These are phyloP conservation scores for Penicillium mononematosum DNA, from an alignment of 495 filamentous ascomycete species.

Conservation along the genomic window DNA sequence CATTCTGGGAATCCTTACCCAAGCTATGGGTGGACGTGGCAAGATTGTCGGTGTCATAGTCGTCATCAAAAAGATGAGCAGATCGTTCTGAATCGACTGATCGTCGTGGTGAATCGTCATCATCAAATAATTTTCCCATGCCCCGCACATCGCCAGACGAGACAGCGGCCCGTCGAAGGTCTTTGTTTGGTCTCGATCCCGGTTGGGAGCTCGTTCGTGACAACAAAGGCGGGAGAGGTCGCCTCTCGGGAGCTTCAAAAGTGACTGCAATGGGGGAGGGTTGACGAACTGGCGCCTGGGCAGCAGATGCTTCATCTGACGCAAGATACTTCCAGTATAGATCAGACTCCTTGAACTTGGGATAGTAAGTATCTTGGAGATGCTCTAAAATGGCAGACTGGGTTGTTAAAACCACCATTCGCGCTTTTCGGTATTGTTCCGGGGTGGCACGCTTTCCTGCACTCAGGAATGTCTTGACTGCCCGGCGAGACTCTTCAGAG, in stretches of 20 bases:
- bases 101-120: conserved; percentile 49
- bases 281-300: conserved; percentile 24
- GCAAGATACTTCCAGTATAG: conserved; percentile 94
- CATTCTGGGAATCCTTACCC: conserved; percentile 50
- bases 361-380: conserved; percentile 75
- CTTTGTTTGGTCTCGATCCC: conserved; percentile 33
- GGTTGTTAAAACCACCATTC: conserved; percentile 75
- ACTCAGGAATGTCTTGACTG: conserved; percentile 74
- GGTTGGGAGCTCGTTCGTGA: conserved; percentile 44
- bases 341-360: conserved; percentile 86
- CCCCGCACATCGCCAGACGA: conserved; percentile 56
- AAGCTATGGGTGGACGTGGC: conserved; percentile 60
- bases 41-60: conserved; percentile 62
- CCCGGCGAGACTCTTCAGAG: conserved; percentile 60
- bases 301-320: conserved; percentile 70
- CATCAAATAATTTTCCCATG: conserved; percentile 44
- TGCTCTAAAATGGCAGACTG: conserved; percentile 81
- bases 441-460: conserved; percentile 71
- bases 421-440: conserved; percentile 78
- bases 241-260: conserved; percentile 35
- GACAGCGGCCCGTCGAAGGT: conserved; percentile 57
- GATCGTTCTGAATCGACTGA: conserved; percentile 59
- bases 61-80: conserved; percentile 62
- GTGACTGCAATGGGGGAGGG: conserved; percentile 27
- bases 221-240: conserved; percentile 43